phyloP scores from a whole-genome alignment of 306 rosid genomes.

The Trifolium fragiferum region DNA sequence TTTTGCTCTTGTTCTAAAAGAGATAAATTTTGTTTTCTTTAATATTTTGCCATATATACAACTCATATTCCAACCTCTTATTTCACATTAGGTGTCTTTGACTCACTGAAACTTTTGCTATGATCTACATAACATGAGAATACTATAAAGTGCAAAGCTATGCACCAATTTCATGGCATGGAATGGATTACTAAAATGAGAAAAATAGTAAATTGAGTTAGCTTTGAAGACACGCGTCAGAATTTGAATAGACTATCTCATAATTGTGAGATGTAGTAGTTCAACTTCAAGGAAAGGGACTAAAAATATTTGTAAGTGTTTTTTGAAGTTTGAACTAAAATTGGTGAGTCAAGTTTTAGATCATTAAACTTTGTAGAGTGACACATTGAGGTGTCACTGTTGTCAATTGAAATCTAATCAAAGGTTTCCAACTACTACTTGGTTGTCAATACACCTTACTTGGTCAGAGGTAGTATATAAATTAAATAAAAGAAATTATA shows the following conservation, averaged over 20 bases:
- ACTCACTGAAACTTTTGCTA: constrained; percentile 56
- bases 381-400: constrained; percentile 61
- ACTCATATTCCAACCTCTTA: constrained; percentile 42
- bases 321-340: constrained; percentile 38
- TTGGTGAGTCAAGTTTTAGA: constrained; percentile 46
- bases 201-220: constrained; percentile 25
- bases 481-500: too few relatives aligned
- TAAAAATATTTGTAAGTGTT: constrained; percentile 36
- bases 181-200: constrained; percentile 35
- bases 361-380: constrained; percentile 48
- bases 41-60: constrained; percentile 20
- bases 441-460: constrained; percentile 19
- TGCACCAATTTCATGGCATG: constrained; percentile 44
- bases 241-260: constrained; percentile 40
- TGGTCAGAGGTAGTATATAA: constrained; percentile 10
- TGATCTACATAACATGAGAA: constrained; percentile 48
- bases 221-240: constrained; percentile 42
- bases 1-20: constrained; percentile 23
- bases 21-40: constrained; percentile 23
- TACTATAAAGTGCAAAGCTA: constrained; percentile 42
- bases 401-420: constrained; percentile 51
- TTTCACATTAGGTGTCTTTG: constrained; percentile 40
- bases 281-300: constrained; percentile 54
- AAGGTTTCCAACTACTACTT: constrained; percentile 47
- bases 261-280: constrained; percentile 50